Evolutionary conservation across 306 rosid genomes (phyloP).

Genomic region (Vachellia pachyceras): DNA sequence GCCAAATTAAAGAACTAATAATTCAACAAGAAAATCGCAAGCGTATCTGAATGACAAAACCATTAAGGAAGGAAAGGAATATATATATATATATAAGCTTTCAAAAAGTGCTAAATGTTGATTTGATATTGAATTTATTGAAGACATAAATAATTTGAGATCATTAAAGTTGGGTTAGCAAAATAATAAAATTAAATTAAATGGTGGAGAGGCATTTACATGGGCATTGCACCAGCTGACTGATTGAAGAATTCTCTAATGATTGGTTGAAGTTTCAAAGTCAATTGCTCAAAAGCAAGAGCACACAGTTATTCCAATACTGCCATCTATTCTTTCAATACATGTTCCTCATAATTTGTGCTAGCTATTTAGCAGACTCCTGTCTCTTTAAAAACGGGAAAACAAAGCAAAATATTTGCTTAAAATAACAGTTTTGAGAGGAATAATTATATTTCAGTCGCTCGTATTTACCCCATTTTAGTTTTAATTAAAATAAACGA

Average conservation of each 20-base stretch:
- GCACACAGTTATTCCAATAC: neutral
- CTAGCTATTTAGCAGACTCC: neutral
- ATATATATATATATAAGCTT: neutral
- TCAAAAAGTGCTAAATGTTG: slow-evolving; percentile 11
- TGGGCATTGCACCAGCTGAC: neutral
- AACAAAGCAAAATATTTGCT: too few relatives aligned
- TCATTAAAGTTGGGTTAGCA: neutral
- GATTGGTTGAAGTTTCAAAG: neutral
- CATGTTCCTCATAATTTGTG: too few relatives aligned
- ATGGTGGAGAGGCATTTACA: neutral
- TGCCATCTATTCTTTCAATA: neutral
- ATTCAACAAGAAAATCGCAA: neutral
- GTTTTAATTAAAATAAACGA: too few relatives aligned
- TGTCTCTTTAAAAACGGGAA: too few relatives aligned
- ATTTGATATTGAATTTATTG: neutral
- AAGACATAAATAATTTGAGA: neutral
- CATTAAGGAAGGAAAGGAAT: slow-evolving; percentile 17
- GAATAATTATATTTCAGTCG: too few relatives aligned
- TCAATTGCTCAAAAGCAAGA: neutral
- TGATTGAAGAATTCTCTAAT: neutral
- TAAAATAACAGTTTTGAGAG: too few relatives aligned
- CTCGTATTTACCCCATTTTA: too few relatives aligned
- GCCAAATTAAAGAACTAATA: too few relatives aligned
- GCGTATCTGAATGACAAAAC: neutral
- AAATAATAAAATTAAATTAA: neutral